Evolutionary conservation across 495 filamentous ascomycete genomes (phyloP), one percentile per base, ranked within the genome.

Genomic region (Podospora pseudoanserina): DNA sequence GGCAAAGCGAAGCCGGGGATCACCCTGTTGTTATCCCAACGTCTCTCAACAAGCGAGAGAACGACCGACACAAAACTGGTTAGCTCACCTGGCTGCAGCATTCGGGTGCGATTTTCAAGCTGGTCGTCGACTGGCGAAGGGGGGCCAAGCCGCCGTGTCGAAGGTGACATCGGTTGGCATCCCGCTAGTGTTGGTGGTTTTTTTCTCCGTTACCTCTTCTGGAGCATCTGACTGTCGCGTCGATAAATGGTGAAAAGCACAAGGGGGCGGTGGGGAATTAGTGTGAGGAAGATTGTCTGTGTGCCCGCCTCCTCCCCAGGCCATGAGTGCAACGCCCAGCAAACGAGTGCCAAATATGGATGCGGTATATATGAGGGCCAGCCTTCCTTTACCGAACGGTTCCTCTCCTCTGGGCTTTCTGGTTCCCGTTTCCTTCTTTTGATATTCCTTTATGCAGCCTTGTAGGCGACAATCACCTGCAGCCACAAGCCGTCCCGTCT

Each of bases 1-100:
- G n/a, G 27, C 18, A n/a, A 39, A 62, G 4, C 32, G 26, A n/a
- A 62, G 60, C 26, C 60, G 60, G 60, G 60, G 18, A 62, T 32
- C 60, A 13, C 26, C 20, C 39, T 27, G 63, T 55, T 23, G 39
- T 27, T 27, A 13, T 39, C 62, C 19, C 23, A 20, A 13, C 28
- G 18, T 11, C 55, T 13, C 55, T 58, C 55, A 20, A 26, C 55
- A 58, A 49, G 39, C 39, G 39, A 49, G 39, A 49, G 15, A 13
- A 49, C 15, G 15, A 13, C 39, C 13, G 15, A 49, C 15, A 49
- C 15, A 49, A 5, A 49, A 49, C 5, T 16, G 39, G 39, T 16
- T 49, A 49, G 39, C 39, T 49, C 39, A 49, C 39, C 39, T 16
- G 7, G 39, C 39, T 49, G 39, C 39, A 16, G 15, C 39, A 16